Evolutionary conservation across 768 basidiomycete genomes (phyloP).

Genomic region (Mycena floridula): DNA sequence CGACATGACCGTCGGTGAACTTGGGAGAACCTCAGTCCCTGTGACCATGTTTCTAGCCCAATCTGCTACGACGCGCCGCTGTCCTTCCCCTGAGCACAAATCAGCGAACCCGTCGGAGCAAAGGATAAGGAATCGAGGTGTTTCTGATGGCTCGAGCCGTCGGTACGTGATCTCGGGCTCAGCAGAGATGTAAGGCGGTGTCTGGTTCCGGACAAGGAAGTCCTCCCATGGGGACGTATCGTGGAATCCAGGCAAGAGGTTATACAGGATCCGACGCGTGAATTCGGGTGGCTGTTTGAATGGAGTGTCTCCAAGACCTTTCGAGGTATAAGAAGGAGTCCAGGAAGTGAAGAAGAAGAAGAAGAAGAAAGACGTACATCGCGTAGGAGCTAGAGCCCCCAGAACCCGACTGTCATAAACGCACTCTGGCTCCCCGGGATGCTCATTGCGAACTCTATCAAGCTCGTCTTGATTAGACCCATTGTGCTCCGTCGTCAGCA

Average conservation of each 20-base stretch:
- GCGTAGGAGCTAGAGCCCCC: conserved; percentile 71
- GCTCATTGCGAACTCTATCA: conserved; percentile 53
- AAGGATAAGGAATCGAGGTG: conserved; percentile 51
- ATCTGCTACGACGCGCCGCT: conserved; percentile 37
- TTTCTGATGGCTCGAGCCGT: conserved; percentile 26
- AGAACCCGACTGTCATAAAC: conserved; percentile 62
- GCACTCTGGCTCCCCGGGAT: conserved; percentile 67
- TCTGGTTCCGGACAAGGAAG: conserved; percentile 53
- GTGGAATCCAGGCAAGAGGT: conserved; percentile 55
- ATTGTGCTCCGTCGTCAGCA: conserved; percentile 64
- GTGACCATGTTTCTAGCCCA: conserved; percentile 44
- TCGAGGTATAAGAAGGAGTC: background rate
- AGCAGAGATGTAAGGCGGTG: conserved; percentile 63
- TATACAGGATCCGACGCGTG: conserved; percentile 60
- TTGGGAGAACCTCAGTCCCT: conserved; percentile 14
- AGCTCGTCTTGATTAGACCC: conserved; percentile 64
- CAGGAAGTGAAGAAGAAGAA: too few relatives aligned
- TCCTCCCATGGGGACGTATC: conserved; percentile 62
- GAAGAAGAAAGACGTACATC: conserved; percentile 45
- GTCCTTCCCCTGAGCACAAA: conserved; percentile 43
- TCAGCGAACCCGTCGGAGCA: conserved; percentile 67
- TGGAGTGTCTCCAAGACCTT: conserved; percentile 65
- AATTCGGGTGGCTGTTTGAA: conserved; percentile 72
- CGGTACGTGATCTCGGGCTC: conserved; percentile 60
- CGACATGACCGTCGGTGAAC: too few relatives aligned